Percentiles rank a stretch among this genome's conserved stretches.
Evolutionary conservation across 768 basidiomycete genomes (phyloP).

Genomic region (Porphyrellus cyaneotinctus): DNA sequence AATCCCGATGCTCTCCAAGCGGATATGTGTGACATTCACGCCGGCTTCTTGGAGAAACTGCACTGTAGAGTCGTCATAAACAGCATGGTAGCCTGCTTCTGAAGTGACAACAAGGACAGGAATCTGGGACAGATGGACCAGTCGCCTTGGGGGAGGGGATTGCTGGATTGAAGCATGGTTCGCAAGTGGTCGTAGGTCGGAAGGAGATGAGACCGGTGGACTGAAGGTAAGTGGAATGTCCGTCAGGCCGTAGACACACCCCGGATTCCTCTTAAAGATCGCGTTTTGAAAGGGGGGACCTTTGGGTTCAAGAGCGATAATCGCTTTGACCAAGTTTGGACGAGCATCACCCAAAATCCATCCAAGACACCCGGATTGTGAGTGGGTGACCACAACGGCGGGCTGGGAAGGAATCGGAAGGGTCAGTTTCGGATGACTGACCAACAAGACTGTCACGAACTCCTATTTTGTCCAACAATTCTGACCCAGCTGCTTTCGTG

Average conservation of each 20-base stretch:
- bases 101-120: constrained; percentile 48
- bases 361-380: constrained; percentile 46
- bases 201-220: constrained; percentile 39
- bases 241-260: constrained; percentile 46
- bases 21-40: constrained; percentile 40
- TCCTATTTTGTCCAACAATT: constrained; percentile 45
- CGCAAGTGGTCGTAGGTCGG: constrained; percentile 32
- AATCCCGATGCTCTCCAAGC: constrained; percentile 41
- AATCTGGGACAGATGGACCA: constrained; percentile 40
- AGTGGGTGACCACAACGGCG: constrained; percentile 46
- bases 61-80: constrained; percentile 46
- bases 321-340: constrained; percentile 42
- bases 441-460: constrained; percentile 29
- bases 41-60: constrained; percentile 43
- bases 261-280: constrained; percentile 34
- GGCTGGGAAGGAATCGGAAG: constrained; percentile 29
- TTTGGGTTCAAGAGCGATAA: constrained; percentile 46
- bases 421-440: not conserved
- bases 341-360: constrained; percentile 48
- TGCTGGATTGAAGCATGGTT: constrained; percentile 43
- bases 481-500: constrained; percentile 39
- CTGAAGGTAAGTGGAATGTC: constrained; percentile 43
- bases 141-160: constrained; percentile 37
- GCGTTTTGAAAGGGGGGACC: constrained; percentile 46
- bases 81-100: constrained; percentile 46